Evolutionary conservation across 169 alveolate genomes (phyloP).

Genomic region (Fabrea salina): DNA sequence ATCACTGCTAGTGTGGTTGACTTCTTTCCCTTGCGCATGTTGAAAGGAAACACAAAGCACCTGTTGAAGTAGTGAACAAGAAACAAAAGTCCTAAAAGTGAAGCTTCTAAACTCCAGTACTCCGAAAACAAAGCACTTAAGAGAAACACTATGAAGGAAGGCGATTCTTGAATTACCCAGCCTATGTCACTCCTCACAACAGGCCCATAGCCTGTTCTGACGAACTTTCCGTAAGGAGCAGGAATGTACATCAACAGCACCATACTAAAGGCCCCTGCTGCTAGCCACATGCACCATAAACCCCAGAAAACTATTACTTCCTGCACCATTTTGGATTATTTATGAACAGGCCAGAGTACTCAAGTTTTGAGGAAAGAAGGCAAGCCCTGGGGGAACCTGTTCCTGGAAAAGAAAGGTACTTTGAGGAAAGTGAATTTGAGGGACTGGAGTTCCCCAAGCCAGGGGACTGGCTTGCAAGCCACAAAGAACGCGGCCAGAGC

Average conservation of each 20-base stretch:
- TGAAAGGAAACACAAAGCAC: conserved; percentile 48
- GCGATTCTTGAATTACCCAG: conserved; percentile 59
- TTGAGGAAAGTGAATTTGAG: not conserved
- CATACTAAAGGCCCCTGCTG: conserved; percentile 40
- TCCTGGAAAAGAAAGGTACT: too few relatives aligned
- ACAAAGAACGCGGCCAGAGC: conserved; percentile 20
- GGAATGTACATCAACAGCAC: conserved; percentile 38
- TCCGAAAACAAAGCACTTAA: conserved; percentile 9
- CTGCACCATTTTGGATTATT: conserved; percentile 9
- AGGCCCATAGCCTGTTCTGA: conserved; percentile 45
- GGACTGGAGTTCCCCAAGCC: conserved; percentile 3
- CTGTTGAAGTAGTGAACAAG: conserved; percentile 53
- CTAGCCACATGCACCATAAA: conserved; percentile 32
- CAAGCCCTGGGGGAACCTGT: too few relatives aligned
- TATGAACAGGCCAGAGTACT: too few relatives aligned
- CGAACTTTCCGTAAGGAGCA: conserved; percentile 60
- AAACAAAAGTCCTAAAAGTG: conserved; percentile 40
- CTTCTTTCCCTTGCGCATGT: conserved; percentile 37
- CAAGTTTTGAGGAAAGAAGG: too few relatives aligned
- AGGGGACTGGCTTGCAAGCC: conserved; percentile 14
- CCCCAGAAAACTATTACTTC: conserved; percentile 30
- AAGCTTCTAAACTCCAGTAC: not conserved
- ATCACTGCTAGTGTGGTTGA: conserved; percentile 46
- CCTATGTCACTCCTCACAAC: conserved; percentile 39
- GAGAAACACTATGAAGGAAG: conserved; percentile 45